A percentile compares a stretch with the other conserved stretches of the same genome.
These are phyloP conservation scores for Anthostomella pinea DNA, from an alignment of 2,329 filamentous ascomycete species.

Conservation along the genomic window DNA sequence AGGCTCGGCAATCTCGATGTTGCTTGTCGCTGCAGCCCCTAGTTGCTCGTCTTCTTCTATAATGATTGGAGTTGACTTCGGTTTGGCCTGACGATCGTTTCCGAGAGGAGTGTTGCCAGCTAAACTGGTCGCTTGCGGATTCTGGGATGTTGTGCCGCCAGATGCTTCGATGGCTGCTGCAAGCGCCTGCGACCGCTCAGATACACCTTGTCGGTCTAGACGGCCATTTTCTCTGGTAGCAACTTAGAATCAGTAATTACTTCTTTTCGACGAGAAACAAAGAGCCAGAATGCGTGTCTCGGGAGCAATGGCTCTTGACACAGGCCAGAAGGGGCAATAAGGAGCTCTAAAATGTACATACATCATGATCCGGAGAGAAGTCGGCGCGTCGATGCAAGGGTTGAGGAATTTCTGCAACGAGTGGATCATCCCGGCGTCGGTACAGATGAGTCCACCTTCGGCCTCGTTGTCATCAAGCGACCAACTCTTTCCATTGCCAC, in stretches of 20 bases:
- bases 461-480: conserved; percentile 56
- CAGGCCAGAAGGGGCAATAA: too few species aligned
- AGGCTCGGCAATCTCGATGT: conserved; percentile 45
- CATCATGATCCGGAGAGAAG: conserved; percentile 47
- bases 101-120: conserved; percentile 29
- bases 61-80: conserved; percentile 18
- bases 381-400: conserved; percentile 41
- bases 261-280: too few species aligned
- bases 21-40: conserved; percentile 33
- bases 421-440: conserved; percentile 48
- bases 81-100: conserved; percentile 23
- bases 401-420: conserved; percentile 52
- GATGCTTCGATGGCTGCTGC: conserved; percentile 17
- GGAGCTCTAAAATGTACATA: too few species aligned
- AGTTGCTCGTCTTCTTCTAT: conserved; percentile 6
- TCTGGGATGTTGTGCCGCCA: conserved; percentile 11
- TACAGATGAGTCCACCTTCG: conserved; percentile 44
- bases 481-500: conserved; percentile 60
- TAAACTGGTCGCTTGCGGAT: conserved; percentile 16
- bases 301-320: too few species aligned
- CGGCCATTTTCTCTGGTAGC: conserved; percentile 45
- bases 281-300: too few species aligned
- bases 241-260: too few species aligned
- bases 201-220: conserved; percentile 37
- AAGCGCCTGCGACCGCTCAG: conserved; percentile 35